A percentile compares a stretch with the other conserved stretches of the same genome.
Conservation (phyloP, 2,329 filamentous ascomycete species). For the Thielaviopsis euricoi region DNA sequence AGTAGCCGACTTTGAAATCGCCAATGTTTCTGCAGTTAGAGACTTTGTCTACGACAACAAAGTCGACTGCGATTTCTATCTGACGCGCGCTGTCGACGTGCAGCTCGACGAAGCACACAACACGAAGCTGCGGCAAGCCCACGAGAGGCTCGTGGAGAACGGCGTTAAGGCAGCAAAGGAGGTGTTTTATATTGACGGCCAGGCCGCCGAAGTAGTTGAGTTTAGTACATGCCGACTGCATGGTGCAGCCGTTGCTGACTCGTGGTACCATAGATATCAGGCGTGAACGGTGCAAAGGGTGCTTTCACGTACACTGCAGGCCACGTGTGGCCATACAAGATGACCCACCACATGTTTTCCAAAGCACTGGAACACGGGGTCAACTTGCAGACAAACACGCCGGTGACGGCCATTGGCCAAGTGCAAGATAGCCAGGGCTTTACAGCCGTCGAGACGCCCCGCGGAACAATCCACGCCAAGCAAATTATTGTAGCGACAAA, state of each 20-base stretch:
- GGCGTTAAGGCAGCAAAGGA: slow-evolving; percentile 16
- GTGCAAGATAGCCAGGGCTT: not conserved
- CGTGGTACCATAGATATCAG: slow-evolving; percentile 16
- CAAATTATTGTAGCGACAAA: slow-evolving; percentile 17
- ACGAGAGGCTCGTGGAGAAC: slow-evolving; percentile 18
- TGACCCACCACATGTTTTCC: slow-evolving; percentile 12
- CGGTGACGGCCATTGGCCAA: slow-evolving; percentile 11
- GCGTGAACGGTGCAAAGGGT: slow-evolving; percentile 21
- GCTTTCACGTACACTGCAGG: slow-evolving; percentile 18
- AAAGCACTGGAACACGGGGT: slow-evolving; percentile 7
- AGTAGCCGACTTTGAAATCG: slow-evolving; percentile 15
- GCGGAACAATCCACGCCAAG: slow-evolving; percentile 13
- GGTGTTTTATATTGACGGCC: slow-evolving; percentile 3
- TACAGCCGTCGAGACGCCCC: slow-evolving; percentile 13
- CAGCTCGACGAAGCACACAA: slow-evolving; percentile 17
- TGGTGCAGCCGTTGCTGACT: slow-evolving; percentile 1
- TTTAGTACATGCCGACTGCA: not conserved
- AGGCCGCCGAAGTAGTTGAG: slow-evolving; percentile 1
- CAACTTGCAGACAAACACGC: slow-evolving; percentile 15
- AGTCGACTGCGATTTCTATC: slow-evolving; percentile 28
- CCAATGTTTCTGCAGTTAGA: slow-evolving; percentile 18
- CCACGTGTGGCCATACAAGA: slow-evolving; percentile 16
- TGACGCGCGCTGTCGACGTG: slow-evolving; percentile 25
- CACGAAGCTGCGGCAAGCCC: slow-evolving; percentile 15
- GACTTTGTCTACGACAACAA: slow-evolving; percentile 21